phyloP scores from a whole-genome alignment of 2,329 filamentous ascomycete genomes.

The Rosellinia necatrix region DNA sequence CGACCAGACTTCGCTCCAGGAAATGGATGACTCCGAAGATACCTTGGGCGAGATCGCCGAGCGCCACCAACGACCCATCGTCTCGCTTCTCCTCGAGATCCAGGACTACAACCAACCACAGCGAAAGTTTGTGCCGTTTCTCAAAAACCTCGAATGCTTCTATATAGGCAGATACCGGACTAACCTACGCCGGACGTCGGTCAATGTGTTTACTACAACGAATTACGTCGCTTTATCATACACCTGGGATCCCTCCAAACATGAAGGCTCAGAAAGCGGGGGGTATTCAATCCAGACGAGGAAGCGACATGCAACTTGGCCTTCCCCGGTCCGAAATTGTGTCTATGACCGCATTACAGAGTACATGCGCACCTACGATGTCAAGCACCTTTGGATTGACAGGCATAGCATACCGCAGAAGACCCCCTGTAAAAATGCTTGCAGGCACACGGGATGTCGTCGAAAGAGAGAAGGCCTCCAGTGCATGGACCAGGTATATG shows the following conservation, averaged over 20 bases:
- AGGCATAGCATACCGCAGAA: slow-evolving; percentile 13
- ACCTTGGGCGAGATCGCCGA: neutral
- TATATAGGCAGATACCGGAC: neutral
- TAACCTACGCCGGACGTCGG: neutral
- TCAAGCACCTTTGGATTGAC: slow-evolving; percentile 19
- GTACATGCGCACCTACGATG: slow-evolving; percentile 6
- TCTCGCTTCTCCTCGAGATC: neutral
- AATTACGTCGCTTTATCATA: slow-evolving; percentile 4
- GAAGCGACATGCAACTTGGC: neutral
- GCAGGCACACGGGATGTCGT: too few relatives aligned
- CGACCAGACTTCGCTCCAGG: too few relatives aligned
- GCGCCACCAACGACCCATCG: neutral
- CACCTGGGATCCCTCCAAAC: neutral
- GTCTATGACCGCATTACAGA: slow-evolving; percentile 11
- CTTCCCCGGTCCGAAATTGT: slow-evolving; percentile 11
- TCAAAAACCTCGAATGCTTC: neutral
- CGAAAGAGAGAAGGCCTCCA: slow-evolving; percentile 7
- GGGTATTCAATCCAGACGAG: neutral
- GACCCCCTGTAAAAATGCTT: too few relatives aligned
- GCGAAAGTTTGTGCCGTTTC: neutral
- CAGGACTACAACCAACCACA: neutral
- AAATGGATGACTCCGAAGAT: slow-evolving; percentile 2
- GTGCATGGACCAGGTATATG: slow-evolving; percentile 20
- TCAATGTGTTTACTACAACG: neutral
- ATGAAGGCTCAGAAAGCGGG: neutral